Conservation (phyloP, 192 early-diverging fungal genomes). For the Backusella psychrophila region DNA sequence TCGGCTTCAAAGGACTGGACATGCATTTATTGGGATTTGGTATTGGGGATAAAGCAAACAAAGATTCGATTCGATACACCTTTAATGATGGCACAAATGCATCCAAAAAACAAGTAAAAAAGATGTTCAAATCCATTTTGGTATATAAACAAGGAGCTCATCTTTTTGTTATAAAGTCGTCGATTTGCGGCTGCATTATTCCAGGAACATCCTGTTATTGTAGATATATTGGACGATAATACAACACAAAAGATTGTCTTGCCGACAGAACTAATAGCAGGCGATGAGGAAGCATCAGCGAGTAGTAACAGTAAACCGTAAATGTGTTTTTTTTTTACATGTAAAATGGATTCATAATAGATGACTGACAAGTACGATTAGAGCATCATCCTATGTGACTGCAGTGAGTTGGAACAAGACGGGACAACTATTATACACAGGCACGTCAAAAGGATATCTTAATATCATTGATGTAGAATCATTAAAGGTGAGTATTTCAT, state of each 20-base stretch:
- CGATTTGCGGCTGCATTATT: conserved; percentile 51
- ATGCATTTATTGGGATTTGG: conserved; percentile 88
- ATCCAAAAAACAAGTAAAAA: conserved; percentile 70
- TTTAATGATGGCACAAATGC: conserved; percentile 70
- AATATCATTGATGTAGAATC: conserved; percentile 56
- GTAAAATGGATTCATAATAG: neutral
- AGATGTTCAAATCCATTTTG: no score
- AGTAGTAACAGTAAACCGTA: neutral
- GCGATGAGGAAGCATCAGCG: neutral
- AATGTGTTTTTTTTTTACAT: neutral
- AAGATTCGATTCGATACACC: conserved; percentile 69
- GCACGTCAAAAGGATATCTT: conserved; percentile 66
- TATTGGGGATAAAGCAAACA: conserved; percentile 47
- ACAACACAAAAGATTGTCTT: conserved; percentile 14
- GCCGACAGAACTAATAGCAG: conserved; percentile 9
- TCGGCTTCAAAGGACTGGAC: conserved; percentile 79
- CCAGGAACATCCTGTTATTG: conserved; percentile 44
- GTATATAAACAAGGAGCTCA: no score
- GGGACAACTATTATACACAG: conserved; percentile 60
- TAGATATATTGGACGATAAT: conserved; percentile 41
- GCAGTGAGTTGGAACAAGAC: conserved; percentile 30
- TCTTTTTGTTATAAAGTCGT: conserved; percentile 21
- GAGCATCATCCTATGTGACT: conserved; percentile 22
- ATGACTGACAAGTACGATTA: neutral
- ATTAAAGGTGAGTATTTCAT: conserved; percentile 38